phyloP scores from a whole-genome alignment of 2,329 filamentous ascomycete species.

The Pseudomassariella vexata region DNA sequence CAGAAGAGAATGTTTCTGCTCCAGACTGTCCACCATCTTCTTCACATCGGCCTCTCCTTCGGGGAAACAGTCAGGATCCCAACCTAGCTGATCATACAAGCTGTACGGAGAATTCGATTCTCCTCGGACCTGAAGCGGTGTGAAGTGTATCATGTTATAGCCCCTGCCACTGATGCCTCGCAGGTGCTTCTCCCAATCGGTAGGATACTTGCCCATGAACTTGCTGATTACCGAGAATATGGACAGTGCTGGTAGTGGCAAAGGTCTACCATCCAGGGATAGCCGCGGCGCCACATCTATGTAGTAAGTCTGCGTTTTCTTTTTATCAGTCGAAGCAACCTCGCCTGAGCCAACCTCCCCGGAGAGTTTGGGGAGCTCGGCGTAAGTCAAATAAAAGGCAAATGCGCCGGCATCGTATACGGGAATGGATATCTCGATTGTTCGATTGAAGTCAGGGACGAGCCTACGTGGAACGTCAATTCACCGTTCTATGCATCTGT shows the following conservation, averaged over 20 bases:
- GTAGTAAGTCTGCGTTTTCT: constrained; percentile 75
- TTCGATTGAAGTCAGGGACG: constrained; percentile 85
- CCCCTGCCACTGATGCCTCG: constrained; percentile 82
- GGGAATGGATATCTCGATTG: constrained; percentile 83
- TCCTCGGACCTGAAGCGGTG: constrained; percentile 82
- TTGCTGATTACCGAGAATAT: constrained; percentile 95
- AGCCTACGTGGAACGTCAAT: constrained; percentile 50
- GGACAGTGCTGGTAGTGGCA: constrained; percentile 83
- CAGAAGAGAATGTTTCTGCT: constrained; percentile 76
- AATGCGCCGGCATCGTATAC: constrained; percentile 81
- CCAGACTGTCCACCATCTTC: constrained; percentile 72
- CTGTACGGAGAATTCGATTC: constrained; percentile 96
- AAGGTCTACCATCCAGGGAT: constrained; percentile 62
- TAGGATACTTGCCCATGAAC: constrained; percentile 91
- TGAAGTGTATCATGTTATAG: constrained; percentile 99
- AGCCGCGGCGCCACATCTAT: constrained; percentile 87
- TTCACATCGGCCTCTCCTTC: constrained; percentile 77
- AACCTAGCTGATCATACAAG: constrained; percentile 84
- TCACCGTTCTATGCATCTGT: constrained; percentile 27
- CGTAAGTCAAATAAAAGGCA: constrained; percentile 90
- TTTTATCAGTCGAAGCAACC: constrained; percentile 45
- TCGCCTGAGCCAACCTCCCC: constrained; percentile 42
- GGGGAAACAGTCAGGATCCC: constrained; percentile 78
- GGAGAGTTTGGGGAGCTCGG: constrained; percentile 74
- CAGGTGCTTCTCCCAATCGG: constrained; percentile 85